A percentile compares a stretch with the other conserved stretches of the same genome.
phyloP scores from a whole-genome alignment of 371 early-diverging fungal species.

The Mortierella sp. region DNA sequence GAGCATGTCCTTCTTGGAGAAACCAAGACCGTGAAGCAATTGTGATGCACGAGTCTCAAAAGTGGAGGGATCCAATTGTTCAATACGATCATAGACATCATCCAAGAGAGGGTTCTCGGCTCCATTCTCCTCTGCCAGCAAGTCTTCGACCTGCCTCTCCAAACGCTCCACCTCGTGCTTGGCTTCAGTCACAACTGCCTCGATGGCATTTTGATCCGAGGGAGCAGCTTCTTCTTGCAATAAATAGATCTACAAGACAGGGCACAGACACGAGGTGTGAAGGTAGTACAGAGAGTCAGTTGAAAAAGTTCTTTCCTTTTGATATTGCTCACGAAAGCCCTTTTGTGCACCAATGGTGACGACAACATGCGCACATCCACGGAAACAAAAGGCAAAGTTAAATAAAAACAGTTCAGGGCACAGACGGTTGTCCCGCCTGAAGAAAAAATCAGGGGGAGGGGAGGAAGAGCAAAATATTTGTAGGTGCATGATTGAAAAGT shows the following conservation, averaged over 20 bases:
- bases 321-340: no score
- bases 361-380: no score
- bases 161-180: constrained; percentile 90
- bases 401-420: no score
- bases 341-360: no score
- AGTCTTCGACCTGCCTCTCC: constrained; percentile 90
- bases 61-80: constrained; percentile 89
- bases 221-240: constrained; percentile 96
- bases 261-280: not conserved
- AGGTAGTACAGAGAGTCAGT: not conserved
- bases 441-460: constrained; percentile 1
- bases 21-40: constrained; percentile 95
- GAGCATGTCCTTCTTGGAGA: constrained; percentile 84
- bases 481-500: no score
- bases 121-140: constrained; percentile 82
- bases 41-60: constrained; percentile 95
- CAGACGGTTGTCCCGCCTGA: not conserved
- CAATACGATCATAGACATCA: constrained; percentile 95
- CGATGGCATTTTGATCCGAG: constrained; percentile 89
- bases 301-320: no score
- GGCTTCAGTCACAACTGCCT: constrained; percentile 92
- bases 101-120: constrained; percentile 92
- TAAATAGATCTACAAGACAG: constrained; percentile 77
- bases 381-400: no score
- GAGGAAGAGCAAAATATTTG: no score